A percentile compares a stretch with the other conserved stretches of the same genome.
phyloP scores from a whole-genome alignment of 768 basidiomycete genomes.

The Rhizopogon rudus region DNA sequence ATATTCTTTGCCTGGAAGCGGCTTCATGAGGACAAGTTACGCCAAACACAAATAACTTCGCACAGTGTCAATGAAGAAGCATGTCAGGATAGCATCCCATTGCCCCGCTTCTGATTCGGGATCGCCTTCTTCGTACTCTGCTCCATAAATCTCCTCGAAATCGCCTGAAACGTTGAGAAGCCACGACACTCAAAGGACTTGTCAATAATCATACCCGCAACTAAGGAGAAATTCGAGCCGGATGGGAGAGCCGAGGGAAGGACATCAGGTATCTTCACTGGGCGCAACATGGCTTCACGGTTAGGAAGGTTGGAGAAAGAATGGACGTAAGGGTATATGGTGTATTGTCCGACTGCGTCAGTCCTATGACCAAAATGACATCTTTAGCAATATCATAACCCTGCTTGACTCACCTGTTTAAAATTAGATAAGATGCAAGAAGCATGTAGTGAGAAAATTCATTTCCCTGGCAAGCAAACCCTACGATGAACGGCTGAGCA shows the following conservation, averaged over 20 bases:
- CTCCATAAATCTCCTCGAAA: conserved; percentile 88
- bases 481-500: conserved; percentile 31
- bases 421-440: conserved; percentile 79
- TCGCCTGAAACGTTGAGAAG: conserved; percentile 50
- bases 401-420: conserved; percentile 64
- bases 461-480: conserved; percentile 89
- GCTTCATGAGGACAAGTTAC: not conserved
- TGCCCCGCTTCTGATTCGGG: conserved; percentile 66
- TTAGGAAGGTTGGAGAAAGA: conserved; percentile 81
- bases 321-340: conserved; percentile 87
- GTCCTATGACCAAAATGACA: conserved; percentile 39
- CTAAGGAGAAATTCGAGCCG: conserved; percentile 71
- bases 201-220: conserved; percentile 56
- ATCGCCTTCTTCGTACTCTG: conserved; percentile 37
- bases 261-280: conserved; percentile 79
- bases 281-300: conserved; percentile 55
- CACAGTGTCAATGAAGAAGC: conserved; percentile 97
- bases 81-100: conserved; percentile 91
- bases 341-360: conserved; percentile 58
- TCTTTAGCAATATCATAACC: not conserved
- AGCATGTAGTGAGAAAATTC: conserved; percentile 98
- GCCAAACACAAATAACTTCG: conserved; percentile 11
- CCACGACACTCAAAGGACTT: not conserved
- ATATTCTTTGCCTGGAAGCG: conserved; percentile 77
- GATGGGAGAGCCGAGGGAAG: conserved; percentile 66